Conservation (phyloP, 371 early-diverging fungal species). For the Capniomyces stellatus region DNA sequence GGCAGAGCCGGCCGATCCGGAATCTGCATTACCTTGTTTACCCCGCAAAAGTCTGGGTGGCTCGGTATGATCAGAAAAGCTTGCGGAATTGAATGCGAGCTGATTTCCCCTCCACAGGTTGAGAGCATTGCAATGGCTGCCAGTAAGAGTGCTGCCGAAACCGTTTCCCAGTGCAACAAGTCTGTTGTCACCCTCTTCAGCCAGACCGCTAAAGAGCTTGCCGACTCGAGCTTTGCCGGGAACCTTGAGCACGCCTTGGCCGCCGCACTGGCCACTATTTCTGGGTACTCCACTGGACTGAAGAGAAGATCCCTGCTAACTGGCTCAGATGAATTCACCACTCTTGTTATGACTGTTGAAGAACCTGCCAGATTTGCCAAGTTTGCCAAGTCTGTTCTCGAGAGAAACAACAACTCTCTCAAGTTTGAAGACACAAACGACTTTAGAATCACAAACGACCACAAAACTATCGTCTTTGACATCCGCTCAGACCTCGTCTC, state of each 20-base stretch:
- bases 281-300: slow-evolving; percentile 65
- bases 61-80: slow-evolving; percentile 48
- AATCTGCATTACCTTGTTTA: slow-evolving; percentile 79
- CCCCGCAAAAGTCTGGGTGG: slow-evolving; percentile 60
- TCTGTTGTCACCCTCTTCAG: slow-evolving; percentile 57
- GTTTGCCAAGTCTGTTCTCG: slow-evolving; percentile 55
- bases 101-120: slow-evolving; percentile 70
- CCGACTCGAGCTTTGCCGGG: slow-evolving; percentile 30
- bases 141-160: slow-evolving; percentile 48
- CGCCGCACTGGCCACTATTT: slow-evolving; percentile 65
- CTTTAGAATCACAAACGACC: slow-evolving; percentile 70
- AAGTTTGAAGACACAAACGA: slow-evolving; percentile 37
- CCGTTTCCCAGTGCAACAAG: slow-evolving; percentile 44
- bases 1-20: slow-evolving; percentile 90
- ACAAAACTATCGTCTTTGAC: slow-evolving; percentile 66
- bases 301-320: slow-evolving; percentile 59
- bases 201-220: slow-evolving; percentile 46
- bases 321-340: slow-evolving; percentile 59
- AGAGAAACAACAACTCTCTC: slow-evolving; percentile 42
- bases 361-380: slow-evolving; percentile 59
- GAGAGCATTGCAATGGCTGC: slow-evolving; percentile 66
- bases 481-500: slow-evolving; percentile 37
- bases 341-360: slow-evolving; percentile 41
- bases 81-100: slow-evolving; percentile 62
- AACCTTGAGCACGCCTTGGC: slow-evolving; percentile 51